A percentile compares a stretch with the other conserved stretches of the same genome.
phyloP scores from a whole-genome alignment of 73 alveolate species.

The Loxodes magnus region DNA sequence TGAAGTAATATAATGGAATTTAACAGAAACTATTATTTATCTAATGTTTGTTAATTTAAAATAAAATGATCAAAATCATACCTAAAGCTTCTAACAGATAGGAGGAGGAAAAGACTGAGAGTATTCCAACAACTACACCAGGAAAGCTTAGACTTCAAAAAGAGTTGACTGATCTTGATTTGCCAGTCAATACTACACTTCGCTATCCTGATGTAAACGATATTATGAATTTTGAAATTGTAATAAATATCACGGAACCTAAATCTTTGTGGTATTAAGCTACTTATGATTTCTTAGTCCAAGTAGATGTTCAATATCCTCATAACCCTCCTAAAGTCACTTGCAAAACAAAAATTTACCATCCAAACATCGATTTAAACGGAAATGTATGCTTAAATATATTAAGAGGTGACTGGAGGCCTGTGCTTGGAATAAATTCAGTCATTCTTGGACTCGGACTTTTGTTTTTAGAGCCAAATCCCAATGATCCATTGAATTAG shows the following conservation, averaged over 20 bases:
- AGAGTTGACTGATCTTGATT: slow-evolving; percentile 42
- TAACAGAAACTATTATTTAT: no score
- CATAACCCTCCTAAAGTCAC: slow-evolving; percentile 86
- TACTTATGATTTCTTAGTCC: slow-evolving; percentile 59
- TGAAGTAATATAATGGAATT: no score
- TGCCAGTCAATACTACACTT: slow-evolving; percentile 32
- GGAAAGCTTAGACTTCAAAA: slow-evolving; percentile 38
- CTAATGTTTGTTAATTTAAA: no score
- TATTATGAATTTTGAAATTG: slow-evolving; percentile 51
- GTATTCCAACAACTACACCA: no score
- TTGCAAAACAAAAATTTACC: slow-evolving; percentile 90
- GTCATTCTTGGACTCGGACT: slow-evolving; percentile 66
- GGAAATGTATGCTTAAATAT: slow-evolving; percentile 92
- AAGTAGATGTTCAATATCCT: slow-evolving; percentile 74
- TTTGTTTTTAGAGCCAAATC: slow-evolving; percentile 86
- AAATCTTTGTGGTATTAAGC: slow-evolving; percentile 83
- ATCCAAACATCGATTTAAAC: slow-evolving; percentile 85
- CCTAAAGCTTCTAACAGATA: no score
- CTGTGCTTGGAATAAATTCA: slow-evolving; percentile 67
- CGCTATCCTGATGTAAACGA: slow-evolving; percentile 26
- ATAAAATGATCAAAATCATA: no score
- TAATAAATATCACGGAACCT: slow-evolving; percentile 35
- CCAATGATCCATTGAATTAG: slow-evolving; percentile 87
- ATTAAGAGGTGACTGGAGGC: slow-evolving; percentile 93
- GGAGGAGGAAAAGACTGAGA: no score